Base-by-base conservation (phyloP, 202 grass and related monocot genomes). In the Saccharum hybrid region DNA sequence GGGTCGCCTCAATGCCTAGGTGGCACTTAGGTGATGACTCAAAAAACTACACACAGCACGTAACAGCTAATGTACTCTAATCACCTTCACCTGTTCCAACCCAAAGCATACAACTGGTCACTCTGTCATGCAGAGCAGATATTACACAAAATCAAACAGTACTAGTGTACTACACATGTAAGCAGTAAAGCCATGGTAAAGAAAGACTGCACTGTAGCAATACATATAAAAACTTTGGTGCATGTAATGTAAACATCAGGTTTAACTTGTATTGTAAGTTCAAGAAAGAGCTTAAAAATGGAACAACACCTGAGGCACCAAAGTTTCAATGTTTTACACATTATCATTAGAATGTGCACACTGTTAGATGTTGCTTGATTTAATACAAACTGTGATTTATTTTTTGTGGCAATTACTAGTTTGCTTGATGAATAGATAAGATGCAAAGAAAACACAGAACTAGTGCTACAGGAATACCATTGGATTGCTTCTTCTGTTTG, bases 391-490 rank as follows among this genome's bases (percentile, higher is more conserved):
- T 43, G 6, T 8, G 19, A 19, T 7, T 49, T 49, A 12, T 48
- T 36, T 70, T 77, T 48, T 14, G 0, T 77, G 65, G 63, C 2
- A 2, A 49, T 60, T 36, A 68, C 26, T 37, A 61, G 5, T 38
- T 62, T 78, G 26, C 19, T 78, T 63, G 31, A 61, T 63, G 31
- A 61, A 78, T 22, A 37, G 12, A 71, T 77, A 70, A 1, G 21
- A 19, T 16, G 0, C n/a, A 59, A 59, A 36, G 14, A 45, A 34
- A 77, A 33, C 16, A 77, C 21, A 60, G 12, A 67, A 19, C 39
- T 76, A 49, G 43, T 74, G 38, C 61, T 66, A 52, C 33, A 65
- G 13, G 70, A 72, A 66, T 4, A 74, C n/a, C 5, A 26, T 39
- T 8, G 1, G 15, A 22, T 68, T 77, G 22, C 4, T 46, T 84